Base-by-base conservation (phyloP, 1,284 basidiomycete species). In the Cryptococcus neoformans region DNA sequence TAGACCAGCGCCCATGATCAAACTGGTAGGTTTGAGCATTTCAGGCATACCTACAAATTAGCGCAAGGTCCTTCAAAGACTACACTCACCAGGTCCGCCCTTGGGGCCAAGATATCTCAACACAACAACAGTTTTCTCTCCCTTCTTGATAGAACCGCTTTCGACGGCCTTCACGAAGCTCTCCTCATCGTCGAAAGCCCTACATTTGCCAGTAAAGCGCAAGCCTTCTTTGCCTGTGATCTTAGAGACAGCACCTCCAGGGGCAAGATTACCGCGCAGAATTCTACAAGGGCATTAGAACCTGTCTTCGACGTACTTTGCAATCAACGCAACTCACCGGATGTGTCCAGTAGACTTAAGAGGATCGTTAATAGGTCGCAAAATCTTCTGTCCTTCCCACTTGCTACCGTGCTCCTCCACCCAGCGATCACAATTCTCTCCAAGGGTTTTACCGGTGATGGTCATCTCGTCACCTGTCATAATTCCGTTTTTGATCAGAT, bases 51-150 rank as follows among this genome's bases (percentile, higher is more conserved):
- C 93, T 60, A 52, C 21, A 34, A 44, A 35, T 36, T 47, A 12
- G 38, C 42, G n/a, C 39, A 14, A 45, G 51, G 28, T 14, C 3
- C 3, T 41, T 41, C 11, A 57, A 34, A 2, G 37, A 12, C 2
- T 28, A 28, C 9, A 59, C 65, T 62, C 51, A 65, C 70, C 71
- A 17, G 93, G 94, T 36, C 88, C 94, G 55, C 94, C 93, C 78
- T 93, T 95, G 3, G 94, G 94, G 21, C 94, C 94, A 75, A 95
- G 90, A 77, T 98, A 98, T 61, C 94, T 83, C 79, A 98, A 87
- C 49, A 98, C 88, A 58, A 96, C 83, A 37, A 95, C 87, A 62
- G 83, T 90, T 76, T 82, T 82, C 63, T 81, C 79, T 0, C 92
- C 92, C 37, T 87, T 80, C 69, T 87, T 92, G 75, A 99, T 89